phyloP scores from a whole-genome alignment of 768 basidiomycete species.

The Mycena polygramma region DNA sequence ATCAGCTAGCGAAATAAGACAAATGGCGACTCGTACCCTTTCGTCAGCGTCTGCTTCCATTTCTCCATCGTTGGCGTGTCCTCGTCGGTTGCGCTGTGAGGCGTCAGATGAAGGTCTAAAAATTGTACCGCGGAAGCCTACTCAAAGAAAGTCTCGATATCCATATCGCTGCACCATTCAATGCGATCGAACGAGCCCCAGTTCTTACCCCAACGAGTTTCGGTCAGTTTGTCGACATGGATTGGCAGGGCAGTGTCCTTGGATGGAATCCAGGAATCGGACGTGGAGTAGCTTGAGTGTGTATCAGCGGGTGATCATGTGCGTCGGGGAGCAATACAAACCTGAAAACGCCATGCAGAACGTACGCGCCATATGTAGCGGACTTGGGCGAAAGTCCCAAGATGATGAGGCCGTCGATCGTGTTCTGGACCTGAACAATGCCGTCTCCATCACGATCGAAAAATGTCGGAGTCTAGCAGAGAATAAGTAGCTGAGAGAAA shows the following conservation, averaged over 20 bases:
- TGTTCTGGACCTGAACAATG: constrained; percentile 38
- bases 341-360: constrained; percentile 39
- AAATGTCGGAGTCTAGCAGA: constrained; percentile 40
- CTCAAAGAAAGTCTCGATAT: constrained; percentile 18
- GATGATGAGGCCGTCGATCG: constrained; percentile 40
- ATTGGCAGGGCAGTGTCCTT: constrained; percentile 40
- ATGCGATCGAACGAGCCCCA: constrained; percentile 44
- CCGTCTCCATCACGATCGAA: constrained; percentile 44
- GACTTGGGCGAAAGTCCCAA: constrained; percentile 40
- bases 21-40: constrained; percentile 1
- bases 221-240: constrained; percentile 35
- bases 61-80: constrained; percentile 21
- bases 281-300: constrained; percentile 35
- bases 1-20: no score
- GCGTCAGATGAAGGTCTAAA: no score
- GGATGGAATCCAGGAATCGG: constrained; percentile 40
- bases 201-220: constrained; percentile 43
- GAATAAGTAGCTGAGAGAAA: not conserved
- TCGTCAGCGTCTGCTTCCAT: constrained; percentile 37
- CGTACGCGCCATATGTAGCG: constrained; percentile 41
- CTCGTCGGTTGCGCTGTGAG: not conserved
- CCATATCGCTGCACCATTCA: constrained; percentile 38
- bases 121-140: no score
- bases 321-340: no score
- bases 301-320: no score